These are phyloP conservation scores for Ogataea nonfermentans DNA, from an alignment of 805 yeast species.

Conservation along the genomic window DNA sequence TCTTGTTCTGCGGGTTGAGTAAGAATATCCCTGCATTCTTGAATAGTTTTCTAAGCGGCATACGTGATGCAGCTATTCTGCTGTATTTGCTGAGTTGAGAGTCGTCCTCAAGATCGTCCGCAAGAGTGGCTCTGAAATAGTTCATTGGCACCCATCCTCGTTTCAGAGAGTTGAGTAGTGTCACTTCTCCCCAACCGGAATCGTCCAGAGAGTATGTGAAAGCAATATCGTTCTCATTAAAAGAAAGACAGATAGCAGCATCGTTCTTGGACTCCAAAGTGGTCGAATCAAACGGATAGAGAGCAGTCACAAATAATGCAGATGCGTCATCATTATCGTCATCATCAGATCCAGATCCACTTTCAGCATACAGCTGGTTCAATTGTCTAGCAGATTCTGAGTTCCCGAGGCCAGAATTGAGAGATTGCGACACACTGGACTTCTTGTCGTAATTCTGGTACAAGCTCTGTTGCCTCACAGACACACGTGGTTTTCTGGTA, in stretches of 20 bases:
- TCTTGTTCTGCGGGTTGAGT: slow-evolving; percentile 57
- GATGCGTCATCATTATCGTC: slow-evolving; percentile 34
- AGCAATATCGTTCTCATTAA: slow-evolving; percentile 66
- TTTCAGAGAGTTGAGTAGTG: slow-evolving; percentile 56
- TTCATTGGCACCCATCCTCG: slow-evolving; percentile 89
- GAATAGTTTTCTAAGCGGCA: slow-evolving; percentile 55
- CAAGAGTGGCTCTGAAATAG: slow-evolving; percentile 52
- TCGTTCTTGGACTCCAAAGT: slow-evolving; percentile 64
- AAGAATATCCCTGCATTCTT: slow-evolving; percentile 66
- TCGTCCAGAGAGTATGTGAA: slow-evolving; percentile 77
- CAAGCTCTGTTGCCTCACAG: slow-evolving; percentile 30
- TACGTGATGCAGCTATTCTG: slow-evolving; percentile 40
- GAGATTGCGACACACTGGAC: slow-evolving; percentile 1
- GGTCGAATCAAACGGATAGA: slow-evolving; percentile 35
- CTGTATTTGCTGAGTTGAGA: slow-evolving; percentile 19
- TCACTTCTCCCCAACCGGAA: slow-evolving; percentile 88
- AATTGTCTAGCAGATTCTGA: slow-evolving; percentile 19
- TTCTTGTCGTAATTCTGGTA: slow-evolving; percentile 21
- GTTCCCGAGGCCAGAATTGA: slow-evolving; percentile 9
- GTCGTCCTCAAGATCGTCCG: slow-evolving; percentile 20
- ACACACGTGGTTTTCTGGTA: slow-evolving; percentile 24
- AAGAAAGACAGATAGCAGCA: slow-evolving; percentile 70
- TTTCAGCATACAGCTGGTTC: slow-evolving; percentile 15
- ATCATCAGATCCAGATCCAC: slow-evolving; percentile 14
- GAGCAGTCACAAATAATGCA: slow-evolving; percentile 36